Conservation (phyloP, 352 stramenopile species). For the Phytophthora melonis region DNA sequence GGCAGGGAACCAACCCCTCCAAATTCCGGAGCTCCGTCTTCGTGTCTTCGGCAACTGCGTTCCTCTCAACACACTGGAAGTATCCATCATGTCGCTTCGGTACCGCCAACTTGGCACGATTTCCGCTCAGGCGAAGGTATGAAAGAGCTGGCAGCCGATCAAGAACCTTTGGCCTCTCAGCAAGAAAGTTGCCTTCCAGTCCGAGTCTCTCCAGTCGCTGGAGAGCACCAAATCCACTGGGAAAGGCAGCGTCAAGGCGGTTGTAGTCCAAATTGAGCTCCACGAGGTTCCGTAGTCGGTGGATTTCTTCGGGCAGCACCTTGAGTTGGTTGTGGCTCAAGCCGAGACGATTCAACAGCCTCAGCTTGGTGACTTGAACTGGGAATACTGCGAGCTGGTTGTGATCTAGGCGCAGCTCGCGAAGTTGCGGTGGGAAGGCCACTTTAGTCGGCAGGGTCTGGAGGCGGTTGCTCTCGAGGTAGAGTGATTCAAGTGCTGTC, state of each 20-base stretch:
- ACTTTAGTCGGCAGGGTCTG: constrained; percentile 46
- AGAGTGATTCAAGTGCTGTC: constrained; percentile 57
- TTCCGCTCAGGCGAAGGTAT: constrained; percentile 65
- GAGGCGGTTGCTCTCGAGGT: constrained; percentile 74
- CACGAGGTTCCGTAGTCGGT: constrained; percentile 64
- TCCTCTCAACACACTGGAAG: constrained; percentile 48
- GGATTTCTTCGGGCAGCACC: constrained; percentile 52
- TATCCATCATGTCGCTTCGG: constrained; percentile 59
- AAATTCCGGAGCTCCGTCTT: neutral
- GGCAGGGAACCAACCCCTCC: constrained; percentile 31
- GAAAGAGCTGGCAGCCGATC: constrained; percentile 42
- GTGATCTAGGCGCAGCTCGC: constrained; percentile 61
- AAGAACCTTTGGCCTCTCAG: constrained; percentile 30
- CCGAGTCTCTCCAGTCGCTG: constrained; percentile 64
- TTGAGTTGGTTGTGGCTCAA: constrained; percentile 69
- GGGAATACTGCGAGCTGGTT: constrained; percentile 66
- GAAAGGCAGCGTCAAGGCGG: constrained; percentile 47
- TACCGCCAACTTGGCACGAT: constrained; percentile 37
- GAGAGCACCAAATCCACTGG: constrained; percentile 49
- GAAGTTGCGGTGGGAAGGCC: constrained; percentile 49
- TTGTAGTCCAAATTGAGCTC: constrained; percentile 80
- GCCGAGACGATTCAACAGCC: constrained; percentile 63
- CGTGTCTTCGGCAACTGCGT: neutral
- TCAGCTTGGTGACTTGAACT: constrained; percentile 54
- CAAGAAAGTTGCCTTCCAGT: constrained; percentile 67